Base-by-base conservation (phyloP, 2,329 filamentous ascomycete species). In the Hypoxylon sp. region DNA sequence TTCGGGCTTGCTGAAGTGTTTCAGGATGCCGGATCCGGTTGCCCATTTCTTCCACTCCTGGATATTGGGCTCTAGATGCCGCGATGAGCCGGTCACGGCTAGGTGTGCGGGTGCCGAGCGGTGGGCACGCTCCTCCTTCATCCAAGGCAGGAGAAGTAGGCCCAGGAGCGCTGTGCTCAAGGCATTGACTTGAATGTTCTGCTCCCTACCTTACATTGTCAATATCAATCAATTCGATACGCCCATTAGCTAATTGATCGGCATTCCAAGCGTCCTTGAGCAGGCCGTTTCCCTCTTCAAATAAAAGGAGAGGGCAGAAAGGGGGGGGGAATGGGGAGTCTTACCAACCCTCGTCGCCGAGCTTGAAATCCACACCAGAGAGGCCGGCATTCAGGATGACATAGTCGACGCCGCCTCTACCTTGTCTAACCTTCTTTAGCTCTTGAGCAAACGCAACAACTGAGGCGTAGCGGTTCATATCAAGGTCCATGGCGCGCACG, bases 111-210 rank as follows among this genome's bases (percentile, higher is more conserved):
- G 71, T 1, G 68, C 43, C 1, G 63, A 50, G 32, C 76, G 71
- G 55, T 72, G 63, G 9, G 49, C 63, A 41, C 74, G 72, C 46
- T 75, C 72, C 5, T 68, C 48, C 43, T 73, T 77, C 43, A 87
- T 75, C 65, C 83, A 82, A 0, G 82, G 83, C 2, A 87, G 77
- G 11, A 90, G 80, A 0, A 88, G 76, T 1, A 88, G 67, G 1
- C 81, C 84, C 2, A 90, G 78, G 0, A 89, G 80, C 9, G 81
- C 79, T 0, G 86, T 90, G 23, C 86, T 87, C 1, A 90, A 76
- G 1, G 83, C 80, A 72, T 90, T 90, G 72, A 89, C 84, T 74
- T 90, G 87, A 14, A 90, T 71, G 2, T 81, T 85, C 58, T 82
- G 79, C 56, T 87, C 86, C 80, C 82, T 71, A 7, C n/a, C n/a